These are phyloP conservation scores for Naematelia aurantialba DNA, from an alignment of 768 basidiomycete species.

Conservation along the genomic window DNA sequence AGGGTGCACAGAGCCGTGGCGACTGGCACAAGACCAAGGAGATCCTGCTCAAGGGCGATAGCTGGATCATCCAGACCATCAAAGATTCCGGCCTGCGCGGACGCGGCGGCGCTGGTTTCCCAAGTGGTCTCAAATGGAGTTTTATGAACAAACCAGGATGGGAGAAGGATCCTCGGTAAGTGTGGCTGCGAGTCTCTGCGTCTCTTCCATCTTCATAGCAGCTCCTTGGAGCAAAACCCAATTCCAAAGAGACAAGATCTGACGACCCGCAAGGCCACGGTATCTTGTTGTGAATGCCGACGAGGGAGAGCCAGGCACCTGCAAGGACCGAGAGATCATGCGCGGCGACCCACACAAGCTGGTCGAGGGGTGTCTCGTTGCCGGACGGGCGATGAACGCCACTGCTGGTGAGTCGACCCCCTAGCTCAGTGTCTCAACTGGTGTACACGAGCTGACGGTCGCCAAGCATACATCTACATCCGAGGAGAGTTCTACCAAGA, in stretches of 20 bases:
- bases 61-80: conserved; percentile 93
- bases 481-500: conserved; percentile 98
- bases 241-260: too few species aligned
- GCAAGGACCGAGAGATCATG: conserved; percentile 97
- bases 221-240: too few species aligned
- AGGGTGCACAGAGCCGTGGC: conserved; percentile 87
- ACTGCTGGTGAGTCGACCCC: conserved; percentile 58
- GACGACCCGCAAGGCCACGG: conserved; percentile 65
- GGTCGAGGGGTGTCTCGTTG: conserved; percentile 94
- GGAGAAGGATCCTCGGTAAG: conserved; percentile 83
- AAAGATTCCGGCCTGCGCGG: conserved; percentile 95
- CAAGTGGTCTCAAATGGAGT: conserved; percentile 87
- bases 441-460: neutral
- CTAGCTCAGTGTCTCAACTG: neutral
- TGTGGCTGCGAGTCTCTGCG: too few species aligned
- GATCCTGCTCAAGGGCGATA: conserved; percentile 88
- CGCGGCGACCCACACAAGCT: conserved; percentile 98
- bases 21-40: conserved; percentile 99
- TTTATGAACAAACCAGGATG: conserved; percentile 96
- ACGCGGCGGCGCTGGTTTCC: conserved; percentile 94
- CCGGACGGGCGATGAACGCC: conserved; percentile 95
- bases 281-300: conserved; percentile 98
- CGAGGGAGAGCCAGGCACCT: conserved; percentile 97
- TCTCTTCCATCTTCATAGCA: too few species aligned
- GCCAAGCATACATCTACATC: conserved; percentile 99